phyloP scores from a whole-genome alignment of 2,329 filamentous ascomycete genomes.

The Ceratocystis albifundus region DNA sequence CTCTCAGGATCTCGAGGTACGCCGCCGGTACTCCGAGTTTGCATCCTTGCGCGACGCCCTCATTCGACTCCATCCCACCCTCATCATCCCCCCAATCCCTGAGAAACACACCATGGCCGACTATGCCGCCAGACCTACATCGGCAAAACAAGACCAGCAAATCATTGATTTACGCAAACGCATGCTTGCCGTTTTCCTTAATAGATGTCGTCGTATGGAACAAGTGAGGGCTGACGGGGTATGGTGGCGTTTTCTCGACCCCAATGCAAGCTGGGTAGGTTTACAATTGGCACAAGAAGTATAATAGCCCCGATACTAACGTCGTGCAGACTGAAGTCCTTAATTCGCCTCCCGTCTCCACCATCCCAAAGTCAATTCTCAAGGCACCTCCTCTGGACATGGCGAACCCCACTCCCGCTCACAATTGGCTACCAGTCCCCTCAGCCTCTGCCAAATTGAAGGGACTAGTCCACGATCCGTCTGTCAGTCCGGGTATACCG shows the following conservation, averaged over 20 bases:
- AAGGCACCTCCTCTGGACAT: slow-evolving; percentile 92
- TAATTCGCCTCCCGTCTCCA: slow-evolving; percentile 77
- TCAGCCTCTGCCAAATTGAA: slow-evolving; percentile 70
- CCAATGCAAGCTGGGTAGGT: slow-evolving; percentile 92
- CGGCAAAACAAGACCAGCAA: slow-evolving; percentile 90
- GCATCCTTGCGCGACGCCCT: slow-evolving; percentile 80
- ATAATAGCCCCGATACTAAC: slow-evolving; percentile 24
- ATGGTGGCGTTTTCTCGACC: slow-evolving; percentile 95
- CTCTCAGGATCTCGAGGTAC: slow-evolving; percentile 78
- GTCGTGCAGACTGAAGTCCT: slow-evolving; percentile 74
- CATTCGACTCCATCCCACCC: slow-evolving; percentile 81
- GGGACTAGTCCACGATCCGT: slow-evolving; percentile 28
- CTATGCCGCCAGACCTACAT: slow-evolving; percentile 94
- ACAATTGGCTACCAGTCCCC: slow-evolving; percentile 78
- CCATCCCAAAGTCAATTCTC: slow-evolving; percentile 84
- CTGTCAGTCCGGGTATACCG: slow-evolving; percentile 28
- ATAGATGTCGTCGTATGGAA: slow-evolving; percentile 86
- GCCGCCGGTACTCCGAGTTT: slow-evolving; percentile 92
- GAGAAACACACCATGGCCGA: slow-evolving; percentile 99
- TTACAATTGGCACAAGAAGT: slow-evolving; percentile 18
- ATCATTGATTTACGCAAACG: slow-evolving; percentile 95
- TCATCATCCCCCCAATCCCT: slow-evolving; percentile 92
- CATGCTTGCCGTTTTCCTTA: slow-evolving; percentile 92
- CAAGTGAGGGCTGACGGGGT: slow-evolving; percentile 85
- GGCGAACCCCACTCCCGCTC: slow-evolving; percentile 79